phyloP scores from a whole-genome alignment of 75 land plant genomes.

The Picea sitchensis region DNA sequence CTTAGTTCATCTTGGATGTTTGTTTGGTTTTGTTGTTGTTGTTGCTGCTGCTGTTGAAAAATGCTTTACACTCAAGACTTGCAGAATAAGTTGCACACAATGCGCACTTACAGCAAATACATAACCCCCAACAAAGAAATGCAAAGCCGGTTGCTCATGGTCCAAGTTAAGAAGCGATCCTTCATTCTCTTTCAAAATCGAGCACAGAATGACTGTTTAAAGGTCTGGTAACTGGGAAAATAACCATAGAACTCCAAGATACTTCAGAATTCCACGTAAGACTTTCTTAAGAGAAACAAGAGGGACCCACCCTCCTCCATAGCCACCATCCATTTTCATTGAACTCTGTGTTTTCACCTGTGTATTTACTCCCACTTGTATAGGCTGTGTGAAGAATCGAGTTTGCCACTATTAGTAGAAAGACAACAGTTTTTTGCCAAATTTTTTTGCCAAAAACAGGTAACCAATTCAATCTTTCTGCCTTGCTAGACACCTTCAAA shows the following conservation, averaged over 20 bases:
- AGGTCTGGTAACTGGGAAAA: slow-evolving; percentile 97
- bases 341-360: slow-evolving; percentile 20
- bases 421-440: no score
- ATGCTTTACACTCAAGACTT: slow-evolving; percentile 90
- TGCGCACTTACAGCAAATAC: slow-evolving; percentile 99
- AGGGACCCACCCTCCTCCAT: slow-evolving; percentile 89
- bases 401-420: no score
- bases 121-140: slow-evolving; percentile 96
- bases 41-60: slow-evolving; percentile 73
- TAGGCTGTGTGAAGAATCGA: no score
- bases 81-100: slow-evolving; percentile 92
- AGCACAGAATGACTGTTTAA: slow-evolving; percentile 76
- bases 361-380: no score
- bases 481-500: no score
- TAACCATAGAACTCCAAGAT: slow-evolving; percentile 96
- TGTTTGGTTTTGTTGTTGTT: slow-evolving; percentile 26
- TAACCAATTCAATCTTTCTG: no score
- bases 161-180: slow-evolving; percentile 91
- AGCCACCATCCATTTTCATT: slow-evolving; percentile 26
- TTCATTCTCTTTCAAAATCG: slow-evolving; percentile 82
- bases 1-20: slow-evolving; percentile 70
- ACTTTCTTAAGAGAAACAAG: slow-evolving; percentile 95
- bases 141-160: slow-evolving; percentile 96
- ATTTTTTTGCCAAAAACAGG: no score
- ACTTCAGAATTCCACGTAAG: slow-evolving; percentile 81